Base-by-base conservation (phyloP, 140 eudicot species). In the Senecio squalidus region DNA sequence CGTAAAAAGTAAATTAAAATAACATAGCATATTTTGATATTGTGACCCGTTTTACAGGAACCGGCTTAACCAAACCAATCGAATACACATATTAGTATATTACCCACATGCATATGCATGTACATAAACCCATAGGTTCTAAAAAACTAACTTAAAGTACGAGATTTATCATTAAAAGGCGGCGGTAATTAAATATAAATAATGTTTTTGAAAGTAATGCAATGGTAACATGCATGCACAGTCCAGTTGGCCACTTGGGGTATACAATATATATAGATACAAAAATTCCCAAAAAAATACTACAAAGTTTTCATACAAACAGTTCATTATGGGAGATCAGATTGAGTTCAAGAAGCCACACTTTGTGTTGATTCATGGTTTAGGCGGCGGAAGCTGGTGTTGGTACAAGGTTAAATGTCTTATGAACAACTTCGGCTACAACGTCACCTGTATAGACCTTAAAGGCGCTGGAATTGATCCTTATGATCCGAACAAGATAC, bases 351-450 rank as follows among this genome's bases (percentile, higher is more conserved):
- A 30, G 67, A 55, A 45, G 57, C 52, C 71, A 47, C 95, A 85
- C 73, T 85, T 74, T 58, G 87, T 86, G 51, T 66, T 84, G 28
- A 40, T 84, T 30, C 94, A 82, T 62, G 95, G 95, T 13, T 18
- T 77, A 1, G 34, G 83, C 3, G 79, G 83, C 15, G 95, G 95
- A 33, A 76, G 75, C 10, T 86, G 91, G 95, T 86, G 91, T 62
- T 86, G 95, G 95, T 86, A 82, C 79, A 85, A 82, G 64, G 58
- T 86, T 29, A 60, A 63, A 54, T 70, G 76, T 38, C 75, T 86
- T 0, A 55, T 86, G 80, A 75, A 79, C 58, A 76, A 58, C 55
- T 82, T 79, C 18, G 95, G 95, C 47, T 77, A 79, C 73, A 65
- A 36, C 22, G 88, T 75, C 26, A 23, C 91, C 0, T 82, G 87